Evolutionary conservation across 805 yeast species (phyloP).

Genomic region (Priceomyces medius): DNA sequence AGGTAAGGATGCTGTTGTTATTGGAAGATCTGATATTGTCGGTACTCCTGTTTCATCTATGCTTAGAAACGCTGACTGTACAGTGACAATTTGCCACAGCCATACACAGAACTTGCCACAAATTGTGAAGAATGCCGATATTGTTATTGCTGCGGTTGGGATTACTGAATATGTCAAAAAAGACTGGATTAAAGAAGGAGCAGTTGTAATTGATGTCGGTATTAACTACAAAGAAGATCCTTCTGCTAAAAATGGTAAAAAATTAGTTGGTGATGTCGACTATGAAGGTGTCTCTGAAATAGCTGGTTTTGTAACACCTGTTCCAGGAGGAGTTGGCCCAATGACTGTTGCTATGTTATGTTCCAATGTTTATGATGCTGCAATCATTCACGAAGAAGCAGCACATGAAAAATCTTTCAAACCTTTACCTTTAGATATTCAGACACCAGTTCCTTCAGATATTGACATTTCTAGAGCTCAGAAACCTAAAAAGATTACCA

Average conservation of each 20-base stretch:
- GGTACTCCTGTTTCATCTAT: conserved; percentile 91
- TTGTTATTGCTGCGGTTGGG: conserved; percentile 91
- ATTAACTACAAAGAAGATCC: conserved; percentile 83
- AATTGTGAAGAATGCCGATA: conserved; percentile 67
- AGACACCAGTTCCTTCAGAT: conserved; percentile 82
- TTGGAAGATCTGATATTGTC: conserved; percentile 94
- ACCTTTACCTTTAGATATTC: conserved; percentile 53
- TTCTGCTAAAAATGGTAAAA: conserved; percentile 70
- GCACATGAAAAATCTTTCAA: conserved; percentile 48
- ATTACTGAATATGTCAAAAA: conserved; percentile 80
- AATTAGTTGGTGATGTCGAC: conserved; percentile 95
- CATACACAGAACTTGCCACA: conserved; percentile 60
- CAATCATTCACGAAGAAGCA: conserved; percentile 55
- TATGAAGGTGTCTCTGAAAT: conserved; percentile 60
- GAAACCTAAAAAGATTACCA: conserved; percentile 75
- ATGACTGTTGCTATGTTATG: conserved; percentile 98
- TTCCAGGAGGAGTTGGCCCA: conserved; percentile 99
- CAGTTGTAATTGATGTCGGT: conserved; percentile 91
- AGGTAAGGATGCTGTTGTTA: conserved; percentile 87
- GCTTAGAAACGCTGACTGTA: conserved; percentile 74
- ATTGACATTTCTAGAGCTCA: conserved; percentile 87
- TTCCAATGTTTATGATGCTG: conserved; percentile 78
- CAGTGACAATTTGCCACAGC: conserved; percentile 87
- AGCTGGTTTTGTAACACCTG: conserved; percentile 84
- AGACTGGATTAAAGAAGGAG: conserved; percentile 82